Conservation (phyloP, 805 yeast species). For the Tanozyma kutaoensis region DNA sequence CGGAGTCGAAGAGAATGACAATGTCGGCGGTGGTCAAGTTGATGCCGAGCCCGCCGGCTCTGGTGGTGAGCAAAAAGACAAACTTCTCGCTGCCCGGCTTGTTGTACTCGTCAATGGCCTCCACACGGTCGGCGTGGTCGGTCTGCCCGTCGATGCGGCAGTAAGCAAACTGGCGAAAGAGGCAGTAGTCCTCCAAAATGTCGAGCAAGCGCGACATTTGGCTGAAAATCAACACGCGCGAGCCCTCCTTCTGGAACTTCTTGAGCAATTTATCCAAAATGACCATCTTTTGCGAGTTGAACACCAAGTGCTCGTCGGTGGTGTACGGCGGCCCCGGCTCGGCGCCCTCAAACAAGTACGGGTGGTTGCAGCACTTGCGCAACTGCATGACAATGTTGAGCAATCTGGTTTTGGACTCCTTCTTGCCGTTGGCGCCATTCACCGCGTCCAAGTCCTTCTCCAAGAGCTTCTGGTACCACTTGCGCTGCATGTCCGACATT, state of each 20-base stretch:
- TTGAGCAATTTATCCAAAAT: constrained; percentile 73
- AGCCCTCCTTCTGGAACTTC: constrained; percentile 61
- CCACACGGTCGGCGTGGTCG: constrained; percentile 81
- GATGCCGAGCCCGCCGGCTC: constrained; percentile 96
- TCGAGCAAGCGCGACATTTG: constrained; percentile 89
- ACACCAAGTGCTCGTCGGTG: constrained; percentile 88
- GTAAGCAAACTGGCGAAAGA: constrained; percentile 68
- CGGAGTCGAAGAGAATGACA: constrained; percentile 81
- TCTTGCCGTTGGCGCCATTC: constrained; percentile 87
- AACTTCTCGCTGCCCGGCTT: constrained; percentile 72
- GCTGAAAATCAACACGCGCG: constrained; percentile 82
- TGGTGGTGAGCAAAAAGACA: constrained; percentile 74
- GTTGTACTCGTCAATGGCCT: constrained; percentile 88
- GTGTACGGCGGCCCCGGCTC: constrained; percentile 98
- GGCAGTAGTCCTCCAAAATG: constrained; percentile 86
- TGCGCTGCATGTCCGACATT: constrained; percentile 89
- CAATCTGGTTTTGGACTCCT: constrained; percentile 85
- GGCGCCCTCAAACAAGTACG: constrained; percentile 96
- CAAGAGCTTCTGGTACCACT: constrained; percentile 79
- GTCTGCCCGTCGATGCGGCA: constrained; percentile 93
- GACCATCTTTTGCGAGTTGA: constrained; percentile 81
- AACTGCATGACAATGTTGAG: constrained; percentile 93
- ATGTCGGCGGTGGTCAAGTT: constrained; percentile 87
- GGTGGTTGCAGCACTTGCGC: constrained; percentile 94
- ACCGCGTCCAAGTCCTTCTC: constrained; percentile 95